Evolutionary conservation across 1,284 basidiomycete species (phyloP).

Genomic region (Coniferiporia sulphurascens): DNA sequence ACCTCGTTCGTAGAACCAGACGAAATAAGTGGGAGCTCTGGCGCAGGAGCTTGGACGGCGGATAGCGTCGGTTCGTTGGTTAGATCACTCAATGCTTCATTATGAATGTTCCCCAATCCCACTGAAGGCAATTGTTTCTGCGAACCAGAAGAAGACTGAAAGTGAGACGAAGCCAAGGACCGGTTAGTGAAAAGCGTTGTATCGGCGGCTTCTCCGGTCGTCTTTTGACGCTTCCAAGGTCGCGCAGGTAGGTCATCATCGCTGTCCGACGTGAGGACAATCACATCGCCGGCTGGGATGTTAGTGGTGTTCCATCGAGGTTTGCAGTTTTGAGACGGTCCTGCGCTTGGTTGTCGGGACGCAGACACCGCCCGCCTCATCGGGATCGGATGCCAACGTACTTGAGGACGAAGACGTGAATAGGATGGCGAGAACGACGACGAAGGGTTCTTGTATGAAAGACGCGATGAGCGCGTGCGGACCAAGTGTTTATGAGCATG

Average conservation of each 20-base stretch:
- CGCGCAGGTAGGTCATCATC: slow-evolving; percentile 4
- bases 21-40: neutral
- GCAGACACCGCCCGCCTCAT: neutral
- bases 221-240: neutral
- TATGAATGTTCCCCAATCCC: neutral
- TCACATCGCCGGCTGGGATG: neutral
- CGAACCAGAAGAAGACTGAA: neutral
- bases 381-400: neutral
- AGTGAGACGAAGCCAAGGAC: neutral
- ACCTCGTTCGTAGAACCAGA: neutral
- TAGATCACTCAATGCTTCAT: neutral
- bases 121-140: neutral
- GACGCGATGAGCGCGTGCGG: no score
- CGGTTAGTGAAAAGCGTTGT: neutral
- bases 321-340: slow-evolving; percentile 8
- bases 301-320: neutral
- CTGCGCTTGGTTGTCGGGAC: slow-evolving; percentile 9
- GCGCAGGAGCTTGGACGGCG: neutral
- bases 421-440: neutral
- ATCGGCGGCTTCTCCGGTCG: neutral
- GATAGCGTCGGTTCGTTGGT: neutral
- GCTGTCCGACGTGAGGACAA: slow-evolving; percentile 9
- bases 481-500: no score
- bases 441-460: neutral
- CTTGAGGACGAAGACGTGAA: neutral